Percentiles rank a stretch among this genome's conserved stretches.
These are phyloP conservation scores for Neurospora sp. DNA, from an alignment of 2,329 filamentous ascomycete species.

Conservation along the genomic window DNA sequence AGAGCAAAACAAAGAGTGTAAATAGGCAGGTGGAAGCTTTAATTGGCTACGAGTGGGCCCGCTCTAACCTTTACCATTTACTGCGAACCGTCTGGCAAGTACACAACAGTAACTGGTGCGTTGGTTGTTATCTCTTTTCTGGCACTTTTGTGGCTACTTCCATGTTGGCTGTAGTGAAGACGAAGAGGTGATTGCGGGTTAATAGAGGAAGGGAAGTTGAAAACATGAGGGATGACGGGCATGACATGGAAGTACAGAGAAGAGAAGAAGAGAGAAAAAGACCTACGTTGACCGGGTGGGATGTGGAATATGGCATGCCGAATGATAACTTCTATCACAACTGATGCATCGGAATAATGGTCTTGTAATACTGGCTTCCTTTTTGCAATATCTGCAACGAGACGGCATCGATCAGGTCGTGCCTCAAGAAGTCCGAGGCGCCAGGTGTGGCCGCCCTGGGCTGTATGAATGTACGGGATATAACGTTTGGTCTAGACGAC, in stretches of 20 bases:
- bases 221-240: not conserved
- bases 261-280: not conserved
- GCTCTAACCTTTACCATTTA: not conserved
- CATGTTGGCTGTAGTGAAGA: not conserved
- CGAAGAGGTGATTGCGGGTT: not conserved
- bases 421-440: not conserved
- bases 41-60: not conserved
- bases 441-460: not conserved
- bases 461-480: slow-evolving; percentile 1
- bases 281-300: slow-evolving; percentile 13
- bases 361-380: slow-evolving; percentile 3
- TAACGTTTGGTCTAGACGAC: not conserved
- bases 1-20: not conserved
- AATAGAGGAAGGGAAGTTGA: not conserved
- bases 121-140: not conserved
- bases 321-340: slow-evolving; percentile 17
- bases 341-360: slow-evolving; percentile 7
- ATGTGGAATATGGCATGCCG: slow-evolving; percentile 16
- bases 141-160: not conserved
- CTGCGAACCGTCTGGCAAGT: not conserved
- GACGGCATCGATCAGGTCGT: slow-evolving; percentile 4
- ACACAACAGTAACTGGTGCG: not conserved
- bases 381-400: slow-evolving; percentile 12
- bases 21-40: not conserved
- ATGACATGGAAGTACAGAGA: not conserved